A percentile compares a stretch with the other conserved stretches of the same genome.
Evolutionary conservation across 495 filamentous ascomycete genomes (phyloP).

Genomic region (Evernia prunastri): DNA sequence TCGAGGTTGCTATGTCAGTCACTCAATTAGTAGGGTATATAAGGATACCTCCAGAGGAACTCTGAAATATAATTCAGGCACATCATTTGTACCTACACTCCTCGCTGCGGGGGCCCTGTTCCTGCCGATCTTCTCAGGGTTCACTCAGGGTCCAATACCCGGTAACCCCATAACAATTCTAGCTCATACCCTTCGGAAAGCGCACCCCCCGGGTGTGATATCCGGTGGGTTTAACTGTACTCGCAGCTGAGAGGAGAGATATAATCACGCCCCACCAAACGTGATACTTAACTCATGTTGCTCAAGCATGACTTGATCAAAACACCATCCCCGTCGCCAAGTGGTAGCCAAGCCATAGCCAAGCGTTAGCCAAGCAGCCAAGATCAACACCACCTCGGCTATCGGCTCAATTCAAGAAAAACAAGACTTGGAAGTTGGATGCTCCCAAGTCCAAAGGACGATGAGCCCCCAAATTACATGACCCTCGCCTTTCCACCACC

Average conservation of each 20-base stretch:
- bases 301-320: too few relatives aligned
- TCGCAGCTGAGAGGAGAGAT: neutral
- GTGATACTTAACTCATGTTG: too few relatives aligned
- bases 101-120: neutral
- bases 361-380: constrained; percentile 4
- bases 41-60: too few relatives aligned
- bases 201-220: too few relatives aligned
- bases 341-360: constrained; percentile 13
- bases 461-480: neutral
- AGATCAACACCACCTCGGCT: constrained; percentile 1
- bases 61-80: neutral
- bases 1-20: too few relatives aligned
- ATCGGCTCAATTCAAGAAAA: neutral
- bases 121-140: constrained; percentile 6
- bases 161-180: too few relatives aligned
- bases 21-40: too few relatives aligned
- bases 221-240: too few relatives aligned
- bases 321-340: neutral
- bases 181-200: too few relatives aligned
- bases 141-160: neutral
- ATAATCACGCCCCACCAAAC: too few relatives aligned
- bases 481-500: neutral
- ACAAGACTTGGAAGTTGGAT: neutral
- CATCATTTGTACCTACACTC: too few relatives aligned
- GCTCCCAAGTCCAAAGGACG: neutral